Percentiles rank a stretch among this genome's conserved stretches.
Conservation (phyloP, 805 yeast genomes). For the Zygosaccharomyces bisporus region DNA sequence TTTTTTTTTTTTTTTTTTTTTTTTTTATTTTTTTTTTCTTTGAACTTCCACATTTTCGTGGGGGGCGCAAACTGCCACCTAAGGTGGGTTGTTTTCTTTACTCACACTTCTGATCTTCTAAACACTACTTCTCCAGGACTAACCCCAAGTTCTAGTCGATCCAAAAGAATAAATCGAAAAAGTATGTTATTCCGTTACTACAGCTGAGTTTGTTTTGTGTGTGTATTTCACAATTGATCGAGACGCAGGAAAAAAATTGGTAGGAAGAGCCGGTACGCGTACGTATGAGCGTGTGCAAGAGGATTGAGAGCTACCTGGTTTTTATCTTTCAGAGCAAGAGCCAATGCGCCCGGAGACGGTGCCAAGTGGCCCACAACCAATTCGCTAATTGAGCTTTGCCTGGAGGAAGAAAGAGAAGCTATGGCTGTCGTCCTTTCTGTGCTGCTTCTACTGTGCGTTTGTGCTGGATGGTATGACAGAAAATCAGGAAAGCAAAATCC, state of each 20-base stretch:
- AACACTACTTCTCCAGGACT: conserved; percentile 2
- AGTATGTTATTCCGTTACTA: not conserved
- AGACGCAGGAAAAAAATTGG: not conserved
- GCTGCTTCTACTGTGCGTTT: not conserved
- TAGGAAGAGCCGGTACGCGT: not conserved
- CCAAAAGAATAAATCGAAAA: conserved; percentile 1
- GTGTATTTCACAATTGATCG: not conserved
- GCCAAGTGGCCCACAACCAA: not conserved
- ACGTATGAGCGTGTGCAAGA: not conserved
- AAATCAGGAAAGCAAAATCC: not conserved
- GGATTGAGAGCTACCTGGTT: not conserved
- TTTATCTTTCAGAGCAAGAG: not conserved
- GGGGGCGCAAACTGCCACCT: not conserved
- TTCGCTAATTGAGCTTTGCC: not conserved
- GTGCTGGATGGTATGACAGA: not conserved
- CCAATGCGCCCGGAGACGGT: not conserved
- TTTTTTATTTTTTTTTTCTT: not conserved
- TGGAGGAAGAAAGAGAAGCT: not conserved
- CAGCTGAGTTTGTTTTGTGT: not conserved
- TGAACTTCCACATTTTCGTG: conserved; percentile 1
- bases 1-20: not conserved
- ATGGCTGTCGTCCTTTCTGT: not conserved
- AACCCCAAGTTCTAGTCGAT: not conserved
- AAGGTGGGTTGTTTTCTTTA: not conserved
- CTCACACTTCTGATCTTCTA: conserved; percentile 6